Conservation (phyloP, 2,329 filamentous ascomycete genomes). For the Lasiodiplodia citricola region DNA sequence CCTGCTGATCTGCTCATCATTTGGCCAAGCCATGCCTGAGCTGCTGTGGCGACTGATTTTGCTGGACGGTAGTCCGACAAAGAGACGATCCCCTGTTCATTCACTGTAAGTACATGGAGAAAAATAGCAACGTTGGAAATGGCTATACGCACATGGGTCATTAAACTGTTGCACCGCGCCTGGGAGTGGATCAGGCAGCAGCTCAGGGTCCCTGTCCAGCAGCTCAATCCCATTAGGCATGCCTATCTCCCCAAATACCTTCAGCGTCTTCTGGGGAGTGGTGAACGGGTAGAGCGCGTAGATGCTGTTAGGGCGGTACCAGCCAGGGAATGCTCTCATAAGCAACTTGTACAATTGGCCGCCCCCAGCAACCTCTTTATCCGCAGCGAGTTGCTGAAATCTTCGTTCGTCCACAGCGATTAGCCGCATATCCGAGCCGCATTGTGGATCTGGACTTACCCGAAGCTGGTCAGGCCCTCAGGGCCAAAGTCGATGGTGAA, state of each 20-base stretch:
- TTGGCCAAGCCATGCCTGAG: slow-evolving; percentile 29
- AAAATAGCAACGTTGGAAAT: background rate
- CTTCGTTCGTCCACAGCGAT: background rate
- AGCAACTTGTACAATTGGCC: slow-evolving; percentile 30
- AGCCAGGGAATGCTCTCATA: slow-evolving; percentile 32
- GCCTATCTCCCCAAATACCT: slow-evolving; percentile 28
- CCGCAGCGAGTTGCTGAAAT: slow-evolving; percentile 26
- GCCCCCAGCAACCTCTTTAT: slow-evolving; percentile 27
- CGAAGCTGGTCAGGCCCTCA: slow-evolving; percentile 38
- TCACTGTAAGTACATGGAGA: background rate
- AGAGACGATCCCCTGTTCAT: background rate
- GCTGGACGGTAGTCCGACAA: background rate
- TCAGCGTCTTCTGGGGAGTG: slow-evolving; percentile 30
- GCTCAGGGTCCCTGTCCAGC: background rate
- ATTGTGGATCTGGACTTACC: background rate
- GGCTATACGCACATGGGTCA: background rate
- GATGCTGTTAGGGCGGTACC: slow-evolving; percentile 34
- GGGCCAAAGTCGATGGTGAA: slow-evolving; percentile 36
- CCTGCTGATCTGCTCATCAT: slow-evolving; percentile 29
- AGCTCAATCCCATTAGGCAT: background rate
- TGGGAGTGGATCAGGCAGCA: background rate
- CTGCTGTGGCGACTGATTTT: slow-evolving; percentile 27
- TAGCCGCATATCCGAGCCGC: background rate
- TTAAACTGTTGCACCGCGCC: background rate
- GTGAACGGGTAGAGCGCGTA: slow-evolving; percentile 40